Evolutionary conservation across 2,329 filamentous ascomycete genomes (phyloP), one percentile per base, ranked within the genome.

Genomic region (Xylaria arbuscula): DNA sequence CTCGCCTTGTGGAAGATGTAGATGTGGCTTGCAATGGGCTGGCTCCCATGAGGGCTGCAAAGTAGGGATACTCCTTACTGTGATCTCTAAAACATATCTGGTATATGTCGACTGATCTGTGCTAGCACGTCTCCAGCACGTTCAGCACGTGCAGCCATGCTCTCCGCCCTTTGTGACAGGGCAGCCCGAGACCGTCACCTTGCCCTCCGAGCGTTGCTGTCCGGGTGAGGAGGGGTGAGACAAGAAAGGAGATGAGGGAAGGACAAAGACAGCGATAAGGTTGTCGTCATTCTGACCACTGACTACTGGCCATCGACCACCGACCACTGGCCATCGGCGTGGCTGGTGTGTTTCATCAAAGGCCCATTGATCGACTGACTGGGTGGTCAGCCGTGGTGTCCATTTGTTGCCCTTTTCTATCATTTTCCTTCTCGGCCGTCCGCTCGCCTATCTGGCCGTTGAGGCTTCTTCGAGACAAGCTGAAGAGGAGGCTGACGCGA

Each of bases 61-160:
- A 8, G 7, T n/a, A 19, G 47, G 11, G 5, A 10, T 9, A 3
- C 36, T 28, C 28, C 28, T 28, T 28, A 28, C 28, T 28, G 28
- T 28, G 28, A 5, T 5, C 28, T 28, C 28, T 28, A 28, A 38
- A 13, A 38, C 36, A 38, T 9, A 38, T 28, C 36, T 10, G 36
- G 9, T 13, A 38, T 9, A 38, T 13, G 13, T 38, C 3, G 45
- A 19, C 45, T n/a, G 17, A 54, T 51, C 47, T 58, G 53, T 59
- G 28, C 53, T 62, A 63, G 54, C 62, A 64, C 22, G 47, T 53
- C 57, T 67, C 47, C 54, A 59, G 58, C 68, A 70, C 68, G 68
- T 64, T 51, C 54, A 59, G 62, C 68, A 70, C 68, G 68, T 70
- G 65, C 59, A 54, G 65, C 62, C 68, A 68, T 47, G 54, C 61